A percentile compares a stretch with the other conserved stretches of the same genome.
Conservation (phyloP, 495 filamentous ascomycete genomes). For the Cercophora scortea region DNA sequence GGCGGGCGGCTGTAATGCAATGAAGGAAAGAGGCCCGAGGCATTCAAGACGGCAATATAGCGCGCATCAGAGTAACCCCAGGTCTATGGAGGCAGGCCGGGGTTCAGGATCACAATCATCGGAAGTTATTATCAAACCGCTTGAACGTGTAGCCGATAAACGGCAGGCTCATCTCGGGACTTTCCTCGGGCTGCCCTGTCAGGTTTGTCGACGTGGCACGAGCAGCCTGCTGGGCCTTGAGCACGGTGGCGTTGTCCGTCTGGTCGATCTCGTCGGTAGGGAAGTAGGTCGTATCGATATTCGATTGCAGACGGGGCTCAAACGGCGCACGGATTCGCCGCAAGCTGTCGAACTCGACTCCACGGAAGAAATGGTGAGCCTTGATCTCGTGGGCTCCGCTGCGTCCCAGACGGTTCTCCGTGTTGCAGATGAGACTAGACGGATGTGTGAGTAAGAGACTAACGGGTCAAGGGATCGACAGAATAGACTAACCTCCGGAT, state of each 20-base stretch:
- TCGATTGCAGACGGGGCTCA: conserved; percentile 82
- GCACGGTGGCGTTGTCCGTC: conserved; percentile 71
- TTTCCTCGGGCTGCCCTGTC: conserved; percentile 33
- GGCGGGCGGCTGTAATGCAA: too few relatives aligned
- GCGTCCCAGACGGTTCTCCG: conserved; percentile 80
- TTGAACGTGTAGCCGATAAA: conserved; percentile 99
- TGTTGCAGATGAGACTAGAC: conserved; percentile 77
- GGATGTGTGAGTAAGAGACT: background rate
- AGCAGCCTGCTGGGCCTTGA: conserved; percentile 56
- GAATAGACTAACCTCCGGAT: conserved; percentile 61
- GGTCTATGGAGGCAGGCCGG: too few relatives aligned
- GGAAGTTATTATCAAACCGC: conserved; percentile 78
- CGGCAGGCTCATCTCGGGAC: conserved; percentile 83
- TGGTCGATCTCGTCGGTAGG: conserved; percentile 96
- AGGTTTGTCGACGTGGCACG: conserved; percentile 12
- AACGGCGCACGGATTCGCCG: conserved; percentile 91
- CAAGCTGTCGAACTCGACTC: conserved; percentile 86
- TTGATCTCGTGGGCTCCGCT: conserved; percentile 85
- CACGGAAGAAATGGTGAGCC: conserved; percentile 88
- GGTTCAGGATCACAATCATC: conserved; percentile 21
- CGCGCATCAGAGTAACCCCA: background rate
- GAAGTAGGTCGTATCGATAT: conserved; percentile 97
- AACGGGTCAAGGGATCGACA: background rate
- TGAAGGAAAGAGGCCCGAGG: too few relatives aligned
- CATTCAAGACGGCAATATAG: background rate